phyloP scores from a whole-genome alignment of 1,139 yeast species.

The Entelexis paramagnoliae region DNA sequence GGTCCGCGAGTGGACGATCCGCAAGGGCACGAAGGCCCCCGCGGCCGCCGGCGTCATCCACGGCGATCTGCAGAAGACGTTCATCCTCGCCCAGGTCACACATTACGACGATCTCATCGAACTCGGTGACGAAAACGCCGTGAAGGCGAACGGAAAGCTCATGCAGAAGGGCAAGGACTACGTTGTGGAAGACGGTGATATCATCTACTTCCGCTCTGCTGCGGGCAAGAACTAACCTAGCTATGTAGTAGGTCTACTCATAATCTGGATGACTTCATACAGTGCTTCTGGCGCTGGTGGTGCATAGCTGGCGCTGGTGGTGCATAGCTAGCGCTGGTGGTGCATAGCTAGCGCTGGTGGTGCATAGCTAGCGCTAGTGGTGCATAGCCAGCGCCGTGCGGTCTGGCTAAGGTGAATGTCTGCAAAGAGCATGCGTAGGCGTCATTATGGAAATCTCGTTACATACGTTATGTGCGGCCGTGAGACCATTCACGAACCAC shows the following conservation, averaged over 20 bases:
- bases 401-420: background rate
- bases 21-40: constrained; percentile 70
- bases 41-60: constrained; percentile 94
- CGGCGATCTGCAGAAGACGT: constrained; percentile 74
- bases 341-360: too few relatives aligned
- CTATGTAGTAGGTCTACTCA: background rate
- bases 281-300: too few relatives aligned
- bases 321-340: too few relatives aligned
- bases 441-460: too few relatives aligned
- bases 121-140: constrained; percentile 71
- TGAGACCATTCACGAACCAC: too few relatives aligned
- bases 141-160: constrained; percentile 89
- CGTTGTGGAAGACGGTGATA: constrained; percentile 84
- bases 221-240: constrained; percentile 66
- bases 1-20: constrained; percentile 85
- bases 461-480: too few relatives aligned
- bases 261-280: background rate
- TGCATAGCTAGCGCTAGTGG: too few relatives aligned
- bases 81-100: constrained; percentile 77
- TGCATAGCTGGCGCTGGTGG: too few relatives aligned
- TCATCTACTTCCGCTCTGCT: constrained; percentile 90
- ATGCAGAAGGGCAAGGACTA: constrained; percentile 94
- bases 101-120: constrained; percentile 78
- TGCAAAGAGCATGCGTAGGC: too few relatives aligned
- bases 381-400: too few relatives aligned